Evolutionary conservation across 1,284 basidiomycete genomes (phyloP).

Genomic region (Cutaneotrichosporon cavernicola): DNA sequence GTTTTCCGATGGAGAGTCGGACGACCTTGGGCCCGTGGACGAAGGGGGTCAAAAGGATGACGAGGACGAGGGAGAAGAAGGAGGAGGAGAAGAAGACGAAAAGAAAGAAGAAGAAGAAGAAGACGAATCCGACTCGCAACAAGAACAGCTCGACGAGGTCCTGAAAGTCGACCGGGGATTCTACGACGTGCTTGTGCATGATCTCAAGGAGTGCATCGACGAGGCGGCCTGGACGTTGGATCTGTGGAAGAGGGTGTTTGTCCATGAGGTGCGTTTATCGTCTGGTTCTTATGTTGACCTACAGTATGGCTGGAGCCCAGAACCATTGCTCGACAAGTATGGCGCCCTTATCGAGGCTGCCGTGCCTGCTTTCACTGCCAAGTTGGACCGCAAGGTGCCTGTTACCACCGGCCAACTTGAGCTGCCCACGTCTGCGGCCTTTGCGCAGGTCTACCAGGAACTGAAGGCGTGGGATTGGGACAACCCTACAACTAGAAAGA

Average conservation of each 20-base stretch:
- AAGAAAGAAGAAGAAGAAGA: neutral
- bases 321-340: neutral
- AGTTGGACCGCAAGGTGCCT: neutral
- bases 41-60: neutral
- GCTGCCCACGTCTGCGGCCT: neutral
- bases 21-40: neutral
- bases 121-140: neutral
- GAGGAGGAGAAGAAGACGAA: neutral
- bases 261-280: neutral
- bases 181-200: neutral
- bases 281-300: neutral
- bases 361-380: neutral
- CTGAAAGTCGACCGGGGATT: neutral
- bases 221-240: neutral
- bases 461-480: neutral
- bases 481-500: neutral
- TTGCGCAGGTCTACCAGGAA: neutral
- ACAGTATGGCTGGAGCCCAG: slow-evolving; percentile 5
- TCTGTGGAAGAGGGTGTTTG: neutral
- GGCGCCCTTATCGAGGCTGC: neutral
- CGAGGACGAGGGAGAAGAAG: neutral
- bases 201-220: slow-evolving; percentile 2
- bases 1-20: too few species aligned
- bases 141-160: neutral
- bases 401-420: neutral